Evolutionary conservation across 2,329 filamentous ascomycete genomes (phyloP).

Genomic region (Calonectria fujianensis): DNA sequence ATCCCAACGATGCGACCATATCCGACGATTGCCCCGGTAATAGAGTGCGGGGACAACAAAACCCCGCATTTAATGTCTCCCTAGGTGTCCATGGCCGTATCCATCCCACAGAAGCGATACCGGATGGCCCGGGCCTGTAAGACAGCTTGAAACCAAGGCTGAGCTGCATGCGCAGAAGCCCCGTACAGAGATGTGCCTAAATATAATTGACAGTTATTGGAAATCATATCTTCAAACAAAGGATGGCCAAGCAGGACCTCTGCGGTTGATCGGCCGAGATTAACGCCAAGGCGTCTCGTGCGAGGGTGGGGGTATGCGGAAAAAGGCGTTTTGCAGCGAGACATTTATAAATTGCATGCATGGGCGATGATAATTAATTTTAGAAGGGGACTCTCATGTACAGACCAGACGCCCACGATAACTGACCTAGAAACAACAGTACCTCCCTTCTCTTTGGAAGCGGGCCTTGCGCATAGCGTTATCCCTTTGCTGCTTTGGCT

Average conservation of each 20-base stretch:
- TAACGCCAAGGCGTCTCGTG: not conserved
- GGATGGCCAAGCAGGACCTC: not conserved
- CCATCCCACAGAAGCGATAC: conserved; percentile 21
- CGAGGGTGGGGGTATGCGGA: not conserved
- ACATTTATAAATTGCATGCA: not conserved
- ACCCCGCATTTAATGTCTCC: conserved; percentile 28
- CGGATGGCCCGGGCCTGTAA: conserved; percentile 16
- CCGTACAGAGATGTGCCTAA: not conserved
- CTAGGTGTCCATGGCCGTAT: not conserved
- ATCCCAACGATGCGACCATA: conserved; percentile 30
- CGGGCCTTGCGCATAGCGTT: not conserved
- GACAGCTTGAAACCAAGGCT: conserved; percentile 10
- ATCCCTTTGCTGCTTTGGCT: not conserved
- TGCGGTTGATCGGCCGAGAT: not conserved
- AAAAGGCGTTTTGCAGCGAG: not conserved
- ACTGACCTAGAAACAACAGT: not conserved
- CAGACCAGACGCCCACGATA: not conserved
- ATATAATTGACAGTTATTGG: not conserved
- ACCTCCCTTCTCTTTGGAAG: not conserved
- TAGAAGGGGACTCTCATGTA: not conserved
- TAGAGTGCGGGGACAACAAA: conserved; percentile 23
- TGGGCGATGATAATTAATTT: not conserved
- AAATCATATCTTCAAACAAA: not conserved
- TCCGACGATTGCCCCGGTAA: conserved; percentile 34
- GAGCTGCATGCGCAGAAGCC: not conserved